Conservation (phyloP, 257 asterid genomes). For the Oldenlandia corymbosa region DNA sequence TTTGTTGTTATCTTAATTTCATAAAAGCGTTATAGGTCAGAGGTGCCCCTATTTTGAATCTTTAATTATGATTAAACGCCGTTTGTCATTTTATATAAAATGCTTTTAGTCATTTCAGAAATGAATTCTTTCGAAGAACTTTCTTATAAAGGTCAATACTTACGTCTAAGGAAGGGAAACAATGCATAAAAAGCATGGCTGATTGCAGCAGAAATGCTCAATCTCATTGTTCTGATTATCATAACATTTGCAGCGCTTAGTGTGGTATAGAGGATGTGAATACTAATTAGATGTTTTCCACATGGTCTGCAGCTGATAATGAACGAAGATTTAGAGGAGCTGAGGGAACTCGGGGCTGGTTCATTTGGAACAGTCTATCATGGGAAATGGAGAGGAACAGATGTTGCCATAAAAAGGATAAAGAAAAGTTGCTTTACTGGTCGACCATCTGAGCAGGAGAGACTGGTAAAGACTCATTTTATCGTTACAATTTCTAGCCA, state of each 20-base stretch:
- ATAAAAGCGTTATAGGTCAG: neutral
- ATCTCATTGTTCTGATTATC: neutral
- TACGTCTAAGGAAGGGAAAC: neutral
- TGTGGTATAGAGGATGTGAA: neutral
- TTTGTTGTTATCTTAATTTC: constrained; percentile 2
- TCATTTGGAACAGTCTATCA: constrained; percentile 61
- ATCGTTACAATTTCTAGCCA: neutral
- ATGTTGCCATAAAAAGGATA: constrained; percentile 86
- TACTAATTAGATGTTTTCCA: constrained; percentile 1
- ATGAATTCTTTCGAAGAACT: too few relatives aligned
- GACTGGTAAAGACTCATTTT: constrained; percentile 39
- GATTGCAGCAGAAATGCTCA: neutral
- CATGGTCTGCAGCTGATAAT: constrained; percentile 32
- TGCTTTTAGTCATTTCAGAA: too few relatives aligned
- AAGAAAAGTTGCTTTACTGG: constrained; percentile 77
- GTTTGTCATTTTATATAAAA: too few relatives aligned
- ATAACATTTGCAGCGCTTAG: neutral
- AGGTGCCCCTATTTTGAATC: neutral
- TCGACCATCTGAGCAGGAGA: constrained; percentile 81
- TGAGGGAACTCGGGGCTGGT: constrained; percentile 57
- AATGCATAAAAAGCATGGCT: neutral
- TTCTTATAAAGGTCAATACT: neutral
- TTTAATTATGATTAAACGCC: neutral
- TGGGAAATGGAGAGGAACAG: constrained; percentile 72
- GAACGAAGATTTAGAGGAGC: constrained; percentile 55